Evolutionary conservation across 148 eudicot species (phyloP).

Genomic region (Amaranthus cruentus): DNA sequence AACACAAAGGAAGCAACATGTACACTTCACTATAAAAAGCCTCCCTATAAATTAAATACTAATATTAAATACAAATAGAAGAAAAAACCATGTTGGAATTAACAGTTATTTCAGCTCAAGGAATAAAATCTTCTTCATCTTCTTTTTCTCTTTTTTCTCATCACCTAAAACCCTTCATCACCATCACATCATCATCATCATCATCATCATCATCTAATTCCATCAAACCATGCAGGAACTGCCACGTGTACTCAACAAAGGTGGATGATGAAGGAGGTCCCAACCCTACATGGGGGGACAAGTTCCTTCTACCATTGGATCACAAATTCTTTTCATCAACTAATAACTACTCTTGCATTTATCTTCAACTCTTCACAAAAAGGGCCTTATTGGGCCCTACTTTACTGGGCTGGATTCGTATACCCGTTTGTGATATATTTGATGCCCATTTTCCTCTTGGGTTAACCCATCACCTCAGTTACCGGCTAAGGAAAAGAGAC

Average conservation of each 20-base stretch:
- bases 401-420: constrained; percentile 51
- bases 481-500: constrained; percentile 42
- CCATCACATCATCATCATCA: constrained; percentile 20
- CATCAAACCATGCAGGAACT: constrained; percentile 9
- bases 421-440: constrained; percentile 45
- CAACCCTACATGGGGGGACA: constrained; percentile 60
- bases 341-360: constrained; percentile 23
- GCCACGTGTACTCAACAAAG: constrained; percentile 37
- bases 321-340: constrained; percentile 27
- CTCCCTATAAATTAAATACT: not conserved
- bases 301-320: constrained; percentile 41
- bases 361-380: constrained; percentile 36
- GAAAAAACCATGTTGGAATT: constrained; percentile 33
- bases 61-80: not conserved
- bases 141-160: constrained; percentile 29
- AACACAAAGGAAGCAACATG: constrained; percentile 19
- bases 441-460: constrained; percentile 37
- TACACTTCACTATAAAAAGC: constrained; percentile 3
- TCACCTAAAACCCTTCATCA: constrained; percentile 37
- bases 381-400: constrained; percentile 31
- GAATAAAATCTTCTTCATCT: constrained; percentile 28
- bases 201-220: not conserved
- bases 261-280: constrained; percentile 45
- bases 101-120: constrained; percentile 51
- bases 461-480: constrained; percentile 40